These are phyloP conservation scores for Draba incana DNA, from an alignment of 345 rosid species.

Conservation along the genomic window DNA sequence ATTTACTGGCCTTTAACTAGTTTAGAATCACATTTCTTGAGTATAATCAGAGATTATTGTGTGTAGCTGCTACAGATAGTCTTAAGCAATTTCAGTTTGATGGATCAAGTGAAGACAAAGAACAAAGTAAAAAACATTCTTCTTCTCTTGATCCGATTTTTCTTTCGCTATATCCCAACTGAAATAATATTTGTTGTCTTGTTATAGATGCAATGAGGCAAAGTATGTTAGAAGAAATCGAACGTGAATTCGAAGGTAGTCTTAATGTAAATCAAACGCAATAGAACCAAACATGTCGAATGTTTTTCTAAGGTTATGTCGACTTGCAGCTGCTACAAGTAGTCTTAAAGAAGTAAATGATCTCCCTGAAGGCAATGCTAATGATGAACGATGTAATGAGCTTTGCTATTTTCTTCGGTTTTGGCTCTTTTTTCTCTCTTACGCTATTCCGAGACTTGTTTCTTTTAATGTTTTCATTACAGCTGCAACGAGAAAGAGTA, in stretches of 20 bases:
- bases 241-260: constrained; percentile 40
- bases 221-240: constrained; percentile 32
- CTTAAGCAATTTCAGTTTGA: constrained; percentile 32
- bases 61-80: constrained; percentile 32
- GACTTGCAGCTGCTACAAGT: constrained; percentile 27
- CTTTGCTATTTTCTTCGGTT: neutral
- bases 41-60: neutral
- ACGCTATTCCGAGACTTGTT: neutral
- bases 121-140: constrained; percentile 18
- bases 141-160: neutral
- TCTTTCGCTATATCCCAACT: neutral
- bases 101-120: constrained; percentile 18
- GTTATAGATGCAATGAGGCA: constrained; percentile 31
- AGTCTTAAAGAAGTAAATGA: constrained; percentile 21
- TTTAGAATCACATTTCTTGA: neutral
- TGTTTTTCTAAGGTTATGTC: neutral
- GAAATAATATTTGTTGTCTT: neutral
- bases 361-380: too few species aligned
- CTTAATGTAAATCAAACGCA: neutral
- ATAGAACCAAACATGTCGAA: neutral
- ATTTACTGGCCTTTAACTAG: neutral
- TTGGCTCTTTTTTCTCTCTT: neutral
- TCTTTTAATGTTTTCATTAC: neutral
- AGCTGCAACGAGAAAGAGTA: constrained; percentile 31
- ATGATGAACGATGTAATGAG: constrained; percentile 30